Conservation (phyloP, 805 yeast genomes). For the Vanderwaltozyma polyspora region DNA sequence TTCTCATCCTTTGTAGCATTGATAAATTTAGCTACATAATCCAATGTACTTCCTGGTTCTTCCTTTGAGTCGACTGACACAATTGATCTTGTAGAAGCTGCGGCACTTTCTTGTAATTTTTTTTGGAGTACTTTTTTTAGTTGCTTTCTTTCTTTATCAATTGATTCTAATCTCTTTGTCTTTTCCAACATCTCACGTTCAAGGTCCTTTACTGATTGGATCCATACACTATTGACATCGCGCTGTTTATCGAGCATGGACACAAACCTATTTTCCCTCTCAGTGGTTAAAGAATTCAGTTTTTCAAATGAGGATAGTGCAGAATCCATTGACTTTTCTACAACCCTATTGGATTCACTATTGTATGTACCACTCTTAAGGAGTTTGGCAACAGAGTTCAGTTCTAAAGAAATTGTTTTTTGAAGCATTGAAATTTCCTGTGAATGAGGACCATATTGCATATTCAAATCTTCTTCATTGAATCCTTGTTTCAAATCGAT, state of each 20-base stretch:
- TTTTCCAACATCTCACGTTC: slow-evolving; percentile 56
- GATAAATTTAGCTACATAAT: slow-evolving; percentile 20
- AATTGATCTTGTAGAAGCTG: slow-evolving; percentile 15
- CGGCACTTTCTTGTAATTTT: slow-evolving; percentile 23
- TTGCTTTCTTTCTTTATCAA: slow-evolving; percentile 49
- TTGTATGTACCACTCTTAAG: slow-evolving; percentile 16
- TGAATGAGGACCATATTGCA: slow-evolving; percentile 30
- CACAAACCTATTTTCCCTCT: slow-evolving; percentile 33
- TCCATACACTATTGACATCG: slow-evolving; percentile 67
- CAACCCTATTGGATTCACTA: slow-evolving; percentile 15
- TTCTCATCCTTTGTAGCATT: slow-evolving; percentile 17
- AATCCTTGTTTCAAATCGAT: slow-evolving; percentile 16
- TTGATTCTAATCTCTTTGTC: slow-evolving; percentile 47
- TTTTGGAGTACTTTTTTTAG: slow-evolving; percentile 41
- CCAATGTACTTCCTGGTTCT: slow-evolving; percentile 9
- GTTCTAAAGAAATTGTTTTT: slow-evolving; percentile 38
- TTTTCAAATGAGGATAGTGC: slow-evolving; percentile 18
- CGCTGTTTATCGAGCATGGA: slow-evolving; percentile 48
- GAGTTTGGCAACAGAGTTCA: slow-evolving; percentile 38
- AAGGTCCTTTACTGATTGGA: slow-evolving; percentile 54
- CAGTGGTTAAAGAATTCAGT: slow-evolving; percentile 22
- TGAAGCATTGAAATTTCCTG: slow-evolving; percentile 40
- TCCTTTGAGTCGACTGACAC: not conserved
- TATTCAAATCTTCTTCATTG: slow-evolving; percentile 22
- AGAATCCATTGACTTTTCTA: slow-evolving; percentile 21